These are phyloP conservation scores for Sparassis latifolia DNA, from an alignment of 1,284 basidiomycete species.

Conservation along the genomic window DNA sequence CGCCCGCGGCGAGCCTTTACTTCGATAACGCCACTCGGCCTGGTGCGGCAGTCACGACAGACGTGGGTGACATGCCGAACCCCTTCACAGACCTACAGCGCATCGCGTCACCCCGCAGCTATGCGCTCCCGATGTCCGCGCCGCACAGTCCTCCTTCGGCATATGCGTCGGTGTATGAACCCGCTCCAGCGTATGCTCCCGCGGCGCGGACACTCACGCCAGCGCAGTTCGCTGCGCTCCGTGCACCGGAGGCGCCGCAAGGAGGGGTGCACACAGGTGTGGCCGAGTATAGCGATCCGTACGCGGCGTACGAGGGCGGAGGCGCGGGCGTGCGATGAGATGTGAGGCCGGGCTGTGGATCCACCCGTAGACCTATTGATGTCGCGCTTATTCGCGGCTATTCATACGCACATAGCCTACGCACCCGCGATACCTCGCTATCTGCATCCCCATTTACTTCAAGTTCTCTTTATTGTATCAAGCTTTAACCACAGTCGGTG, in stretches of 20 bases:
- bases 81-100: too few relatives aligned
- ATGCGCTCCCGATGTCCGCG: neutral
- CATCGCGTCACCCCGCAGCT: neutral
- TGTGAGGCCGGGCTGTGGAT: too few relatives aligned
- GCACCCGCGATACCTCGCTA: too few relatives aligned
- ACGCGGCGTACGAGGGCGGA: neutral
- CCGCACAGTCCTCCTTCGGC: neutral
- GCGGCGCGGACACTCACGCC: neutral
- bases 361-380: too few relatives aligned
- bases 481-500: too few relatives aligned
- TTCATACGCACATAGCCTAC: too few relatives aligned
- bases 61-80: neutral
- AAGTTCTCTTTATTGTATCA: too few relatives aligned
- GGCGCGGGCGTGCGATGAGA: too few relatives aligned
- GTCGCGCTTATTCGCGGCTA: too few relatives aligned
- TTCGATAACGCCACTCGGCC: neutral
- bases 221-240: neutral
- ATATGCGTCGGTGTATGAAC: neutral
- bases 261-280: neutral
- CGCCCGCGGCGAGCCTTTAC: neutral
- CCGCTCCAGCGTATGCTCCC: neutral
- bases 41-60: too few relatives aligned
- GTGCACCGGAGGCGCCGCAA: neutral
- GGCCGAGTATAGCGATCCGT: neutral
- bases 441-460: too few relatives aligned